Conservation (phyloP, 2,329 filamentous ascomycete genomes). For the Arthrobotrys entomopaga region DNA sequence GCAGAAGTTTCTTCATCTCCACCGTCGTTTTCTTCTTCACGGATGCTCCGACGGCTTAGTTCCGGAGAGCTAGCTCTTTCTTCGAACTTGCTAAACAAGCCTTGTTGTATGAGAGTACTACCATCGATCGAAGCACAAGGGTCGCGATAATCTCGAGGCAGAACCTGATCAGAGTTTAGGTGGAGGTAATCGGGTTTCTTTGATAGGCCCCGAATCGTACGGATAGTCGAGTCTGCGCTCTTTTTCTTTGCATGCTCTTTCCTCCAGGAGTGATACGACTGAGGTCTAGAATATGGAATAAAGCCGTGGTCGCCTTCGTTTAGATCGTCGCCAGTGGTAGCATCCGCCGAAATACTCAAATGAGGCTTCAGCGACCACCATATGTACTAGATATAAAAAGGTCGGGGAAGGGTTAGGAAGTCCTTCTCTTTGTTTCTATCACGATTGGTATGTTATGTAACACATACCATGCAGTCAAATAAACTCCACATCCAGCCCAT, state of each 20-base stretch:
- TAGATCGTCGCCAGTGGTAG: neutral
- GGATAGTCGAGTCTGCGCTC: constrained; percentile 47
- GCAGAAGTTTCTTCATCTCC: constrained; percentile 55
- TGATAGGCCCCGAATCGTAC: constrained; percentile 41
- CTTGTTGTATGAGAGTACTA: constrained; percentile 22
- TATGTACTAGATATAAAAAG: constrained; percentile 15
- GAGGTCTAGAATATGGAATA: constrained; percentile 21
- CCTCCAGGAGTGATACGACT: constrained; percentile 52
- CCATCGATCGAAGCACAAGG: constrained; percentile 10
- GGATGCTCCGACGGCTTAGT: constrained; percentile 34
- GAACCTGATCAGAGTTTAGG: constrained; percentile 21
- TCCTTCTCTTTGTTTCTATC: neutral
- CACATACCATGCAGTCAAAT: constrained; percentile 41
- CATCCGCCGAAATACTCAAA: too few relatives aligned
- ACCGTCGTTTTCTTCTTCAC: constrained; percentile 50
- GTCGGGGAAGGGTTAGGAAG: neutral
- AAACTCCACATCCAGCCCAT: constrained; percentile 51
- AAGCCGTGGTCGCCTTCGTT: neutral
- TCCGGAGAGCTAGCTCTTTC: constrained; percentile 51
- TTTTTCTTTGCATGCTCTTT: constrained; percentile 49
- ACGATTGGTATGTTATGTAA: neutral
- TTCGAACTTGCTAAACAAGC: constrained; percentile 34
- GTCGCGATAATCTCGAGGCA: constrained; percentile 12
- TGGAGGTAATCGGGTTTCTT: constrained; percentile 21
- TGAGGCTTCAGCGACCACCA: constrained; percentile 33